Evolutionary conservation across 129 eudicot genomes (phyloP), one percentile per base, ranked within the genome.

Genomic region (Sambucus nigra): DNA sequence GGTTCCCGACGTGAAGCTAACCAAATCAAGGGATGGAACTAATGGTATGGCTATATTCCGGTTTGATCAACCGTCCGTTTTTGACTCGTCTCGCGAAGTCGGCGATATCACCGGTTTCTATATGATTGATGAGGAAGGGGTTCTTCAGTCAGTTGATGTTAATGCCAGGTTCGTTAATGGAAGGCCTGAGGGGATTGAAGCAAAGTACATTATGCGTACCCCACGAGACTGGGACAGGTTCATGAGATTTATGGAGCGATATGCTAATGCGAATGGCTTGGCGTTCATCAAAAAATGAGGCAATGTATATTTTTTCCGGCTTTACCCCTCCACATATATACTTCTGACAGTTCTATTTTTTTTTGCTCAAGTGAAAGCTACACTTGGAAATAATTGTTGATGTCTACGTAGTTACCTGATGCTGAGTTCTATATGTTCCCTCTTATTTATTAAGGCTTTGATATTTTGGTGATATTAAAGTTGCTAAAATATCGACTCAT

Each of bases 191-290:
- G 91, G 84, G 18, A 76, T 92, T 19, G 99, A 92, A 61, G 99
- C 99, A 9, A 92, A 86, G 68, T 86, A 86, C 39, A 64, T 86
- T 27, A 92, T 92, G 96, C 77, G 96, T 24, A 80, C 87, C 11
- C 91, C 99, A 21, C 58, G 75, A 62, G 99, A 92, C 20, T 92
- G 99, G 99, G 95, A 86, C 76, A 39, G 99, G 73, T 92, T 92
- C 80, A 92, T 92, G 99, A 78, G 99, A 61, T 92, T 92, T 65
- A 92, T 92, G 99, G 99, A 92, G 73, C 74, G 94, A 17, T 92
- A 92, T 66, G 86, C 99, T 15, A 75, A 86, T 22, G 78, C 67
- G 15, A 92, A 92, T 20, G 95, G 99, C 57, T 73, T 92, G 80
- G 80, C 81, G 44, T 92, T 92, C 57, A 77, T 92, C 64, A 92